Conservation (phyloP, 257 asterid species). For the Solanum arcanum region DNA sequence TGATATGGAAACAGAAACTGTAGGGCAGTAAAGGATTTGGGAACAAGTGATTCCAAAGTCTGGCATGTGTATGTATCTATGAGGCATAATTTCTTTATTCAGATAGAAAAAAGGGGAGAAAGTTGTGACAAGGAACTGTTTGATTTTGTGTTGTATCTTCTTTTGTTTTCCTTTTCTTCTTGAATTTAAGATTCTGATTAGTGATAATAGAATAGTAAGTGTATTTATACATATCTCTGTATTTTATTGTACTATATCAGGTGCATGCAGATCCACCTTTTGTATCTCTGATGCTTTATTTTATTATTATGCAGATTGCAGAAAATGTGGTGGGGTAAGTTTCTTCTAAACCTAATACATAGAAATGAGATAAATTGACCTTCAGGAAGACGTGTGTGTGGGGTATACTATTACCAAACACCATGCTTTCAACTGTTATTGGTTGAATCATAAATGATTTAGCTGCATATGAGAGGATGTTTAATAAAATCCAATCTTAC, state of each 20-base stretch:
- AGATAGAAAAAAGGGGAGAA: constrained; percentile 36
- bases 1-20: constrained; percentile 19
- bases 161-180: constrained; percentile 14
- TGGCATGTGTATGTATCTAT: constrained; percentile 57
- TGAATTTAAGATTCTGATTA: constrained; percentile 39
- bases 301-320: background rate
- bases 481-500: background rate
- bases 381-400: background rate
- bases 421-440: background rate
- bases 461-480: background rate
- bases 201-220: constrained; percentile 42
- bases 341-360: background rate
- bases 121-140: constrained; percentile 31
- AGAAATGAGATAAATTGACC: background rate
- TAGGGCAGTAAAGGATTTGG: constrained; percentile 19
- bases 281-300: background rate
- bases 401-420: background rate
- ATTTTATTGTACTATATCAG: background rate
- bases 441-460: too few relatives aligned
- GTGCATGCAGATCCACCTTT: background rate
- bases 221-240: constrained; percentile 23
- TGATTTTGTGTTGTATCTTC: constrained; percentile 29
- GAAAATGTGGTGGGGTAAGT: background rate
- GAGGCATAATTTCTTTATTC: constrained; percentile 41
- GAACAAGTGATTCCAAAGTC: constrained; percentile 18